These are phyloP conservation scores for Gaeumannomyces sp. DNA, from an alignment of 2,329 filamentous ascomycete species.

Conservation along the genomic window DNA sequence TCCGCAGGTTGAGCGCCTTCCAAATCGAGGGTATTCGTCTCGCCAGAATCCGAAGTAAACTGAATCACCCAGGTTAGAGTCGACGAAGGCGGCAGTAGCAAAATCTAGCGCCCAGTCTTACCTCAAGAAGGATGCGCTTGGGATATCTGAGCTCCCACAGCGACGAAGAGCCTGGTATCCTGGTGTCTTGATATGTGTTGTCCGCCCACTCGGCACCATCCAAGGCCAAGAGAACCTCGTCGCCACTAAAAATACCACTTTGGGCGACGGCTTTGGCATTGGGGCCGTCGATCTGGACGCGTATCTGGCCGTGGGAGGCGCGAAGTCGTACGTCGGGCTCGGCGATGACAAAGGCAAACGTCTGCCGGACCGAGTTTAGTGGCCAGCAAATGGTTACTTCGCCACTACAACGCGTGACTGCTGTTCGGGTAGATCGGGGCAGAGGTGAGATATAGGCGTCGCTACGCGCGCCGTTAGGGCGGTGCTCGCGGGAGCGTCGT, in stretches of 20 bases:
- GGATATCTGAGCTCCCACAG: conserved; percentile 55
- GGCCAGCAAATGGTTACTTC: conserved; percentile 86
- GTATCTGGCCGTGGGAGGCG: conserved; percentile 70
- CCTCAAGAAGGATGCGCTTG: conserved; percentile 42
- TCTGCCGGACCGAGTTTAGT: conserved; percentile 70
- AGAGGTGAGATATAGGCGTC: conserved; percentile 48
- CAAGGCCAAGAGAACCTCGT: conserved; percentile 64
- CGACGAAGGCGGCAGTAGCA: background rate
- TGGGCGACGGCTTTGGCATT: conserved; percentile 64
- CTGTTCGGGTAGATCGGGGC: conserved; percentile 38
- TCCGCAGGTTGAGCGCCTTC: conserved; percentile 31
- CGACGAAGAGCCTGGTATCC: conserved; percentile 43
- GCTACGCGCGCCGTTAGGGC: conserved; percentile 8
- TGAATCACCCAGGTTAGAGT: background rate
- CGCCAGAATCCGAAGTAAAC: conserved; percentile 24
- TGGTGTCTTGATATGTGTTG: conserved; percentile 36
- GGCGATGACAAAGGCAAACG: conserved; percentile 72
- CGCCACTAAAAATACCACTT: conserved; percentile 68
- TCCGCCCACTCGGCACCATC: conserved; percentile 61
- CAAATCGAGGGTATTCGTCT: conserved; percentile 46
- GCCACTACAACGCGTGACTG: conserved; percentile 50
- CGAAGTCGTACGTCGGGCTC: conserved; percentile 81
- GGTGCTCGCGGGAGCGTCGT: conserved; percentile 2
- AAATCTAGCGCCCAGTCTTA: conserved; percentile 17
- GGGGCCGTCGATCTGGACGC: conserved; percentile 65